Evolutionary conservation across 2,329 filamentous ascomycete species (phyloP), one percentile per base, ranked within the genome.

Genomic region (Monilinia fructicola): DNA sequence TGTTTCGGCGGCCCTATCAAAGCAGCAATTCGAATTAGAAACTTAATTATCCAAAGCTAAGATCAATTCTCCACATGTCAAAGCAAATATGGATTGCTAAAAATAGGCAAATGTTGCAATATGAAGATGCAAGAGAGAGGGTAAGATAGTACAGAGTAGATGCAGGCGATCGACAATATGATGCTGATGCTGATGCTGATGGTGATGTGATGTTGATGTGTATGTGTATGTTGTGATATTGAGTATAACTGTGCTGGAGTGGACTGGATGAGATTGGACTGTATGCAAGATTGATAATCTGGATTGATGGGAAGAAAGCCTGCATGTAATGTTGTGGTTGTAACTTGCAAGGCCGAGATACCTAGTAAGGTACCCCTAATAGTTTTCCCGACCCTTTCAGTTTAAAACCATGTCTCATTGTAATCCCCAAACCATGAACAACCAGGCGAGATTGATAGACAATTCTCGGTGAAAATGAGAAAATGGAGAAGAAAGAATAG

Each of bases 241-340:
- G 58, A 18, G 65, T 50, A 66, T 56, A 44, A 59, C 42, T 59
- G n/a, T 40, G 16, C 31, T 35, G 31, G 31, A 4, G 5, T 35
- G 31, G 4, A 35, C 31, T 35, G 31, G 31, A n/a, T n/a, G n/a
- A n/a, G n/a, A 7, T 7, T 35, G 31, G 31, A 7, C 54, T 35
- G 42, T 26, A 65, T 65, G 63, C 63, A 65, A 52, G 63, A 65
- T 60, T 53, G 63, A 65, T 31, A n/a, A 60, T 52, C n/a, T n/a
- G n/a, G n/a, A 10, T 26, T 60, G 5, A 42, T 60, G 21, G 63
- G 63, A 50, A 35, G 46, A 52, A 52, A 60, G 54, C 54, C 50
- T 63, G 58, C 23, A 26, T n/a, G n/a, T n/a, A n/a, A 46, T 31
- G 64, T 38, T 48, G 54, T 60, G 64, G 35, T 35, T 61, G 46